These are phyloP conservation scores for Quercus berberidifolia DNA, from an alignment of 306 rosid species.

Conservation along the genomic window DNA sequence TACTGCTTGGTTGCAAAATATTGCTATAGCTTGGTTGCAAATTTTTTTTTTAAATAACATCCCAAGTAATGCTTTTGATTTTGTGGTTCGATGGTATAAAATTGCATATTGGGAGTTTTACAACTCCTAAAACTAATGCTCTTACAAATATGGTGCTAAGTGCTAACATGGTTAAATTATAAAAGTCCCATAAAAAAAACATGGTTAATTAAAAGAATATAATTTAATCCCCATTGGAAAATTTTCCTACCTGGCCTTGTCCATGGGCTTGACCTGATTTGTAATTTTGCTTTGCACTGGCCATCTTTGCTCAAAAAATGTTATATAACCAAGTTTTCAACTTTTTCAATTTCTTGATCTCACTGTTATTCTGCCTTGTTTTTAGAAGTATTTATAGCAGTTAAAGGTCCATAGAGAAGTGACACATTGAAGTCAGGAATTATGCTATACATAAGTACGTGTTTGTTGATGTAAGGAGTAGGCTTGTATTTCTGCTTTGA, in stretches of 20 bases:
- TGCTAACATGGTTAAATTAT: no score
- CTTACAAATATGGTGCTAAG: no score
- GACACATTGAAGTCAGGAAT: neutral
- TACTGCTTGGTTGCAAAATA: no score
- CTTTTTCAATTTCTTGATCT: neutral
- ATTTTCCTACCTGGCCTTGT: constrained; percentile 18
- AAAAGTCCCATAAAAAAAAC: no score
- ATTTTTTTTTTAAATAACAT: no score
- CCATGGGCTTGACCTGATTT: constrained; percentile 38
- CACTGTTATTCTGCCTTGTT: neutral
- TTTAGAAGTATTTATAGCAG: neutral
- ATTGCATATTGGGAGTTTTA: no score
- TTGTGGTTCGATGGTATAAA: no score
- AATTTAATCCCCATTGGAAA: neutral
- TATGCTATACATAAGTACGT: neutral
- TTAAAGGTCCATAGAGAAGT: neutral
- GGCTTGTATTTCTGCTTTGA: constrained; percentile 31
- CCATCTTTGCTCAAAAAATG: constrained; percentile 31
- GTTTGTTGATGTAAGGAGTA: neutral
- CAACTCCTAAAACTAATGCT: no score
- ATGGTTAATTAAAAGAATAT: neutral
- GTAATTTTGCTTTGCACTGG: constrained; percentile 45
- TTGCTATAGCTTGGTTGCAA: no score
- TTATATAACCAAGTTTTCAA: neutral
- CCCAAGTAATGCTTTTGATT: no score